Conservation (phyloP, 1,139 yeast species). For the Ogataea hybrid region DNA sequence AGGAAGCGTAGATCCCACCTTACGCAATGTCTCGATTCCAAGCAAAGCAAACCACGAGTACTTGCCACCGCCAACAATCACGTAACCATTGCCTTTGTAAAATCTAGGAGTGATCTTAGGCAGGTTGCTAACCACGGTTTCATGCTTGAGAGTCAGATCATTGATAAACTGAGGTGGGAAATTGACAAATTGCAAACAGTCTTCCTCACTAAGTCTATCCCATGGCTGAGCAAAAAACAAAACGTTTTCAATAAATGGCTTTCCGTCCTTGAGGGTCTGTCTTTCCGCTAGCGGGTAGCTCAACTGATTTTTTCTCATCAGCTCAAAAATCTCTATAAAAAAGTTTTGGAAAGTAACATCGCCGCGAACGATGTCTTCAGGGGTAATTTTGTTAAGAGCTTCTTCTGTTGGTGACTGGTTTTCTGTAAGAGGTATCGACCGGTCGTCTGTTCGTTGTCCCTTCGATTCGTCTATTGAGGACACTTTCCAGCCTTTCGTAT, state of each 20-base stretch:
- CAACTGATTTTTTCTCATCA: slow-evolving; percentile 24
- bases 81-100: slow-evolving; percentile 52
- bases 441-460: slow-evolving; percentile 23
- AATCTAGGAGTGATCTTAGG: slow-evolving; percentile 24
- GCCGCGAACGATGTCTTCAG: slow-evolving; percentile 26
- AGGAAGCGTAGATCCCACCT: slow-evolving; percentile 53
- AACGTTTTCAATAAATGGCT: slow-evolving; percentile 29
- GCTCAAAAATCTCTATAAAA: slow-evolving; percentile 26
- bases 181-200: slow-evolving; percentile 22
- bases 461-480: slow-evolving; percentile 20
- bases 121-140: slow-evolving; percentile 22
- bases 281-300: slow-evolving; percentile 30
- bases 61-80: slow-evolving; percentile 61
- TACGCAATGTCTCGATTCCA: slow-evolving; percentile 53
- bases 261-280: slow-evolving; percentile 28
- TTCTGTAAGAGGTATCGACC: slow-evolving; percentile 27
- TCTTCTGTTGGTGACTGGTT: slow-evolving; percentile 28
- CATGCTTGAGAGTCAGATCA: slow-evolving; percentile 29
- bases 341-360: slow-evolving; percentile 26
- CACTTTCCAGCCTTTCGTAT: slow-evolving; percentile 19
- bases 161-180: slow-evolving; percentile 27
- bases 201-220: slow-evolving; percentile 26
- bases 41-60: slow-evolving; percentile 54
- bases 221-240: slow-evolving; percentile 24
- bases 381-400: slow-evolving; percentile 21